Base-by-base conservation (phyloP, 257 asterid species). In the Ocimum tenuiflorum region DNA sequence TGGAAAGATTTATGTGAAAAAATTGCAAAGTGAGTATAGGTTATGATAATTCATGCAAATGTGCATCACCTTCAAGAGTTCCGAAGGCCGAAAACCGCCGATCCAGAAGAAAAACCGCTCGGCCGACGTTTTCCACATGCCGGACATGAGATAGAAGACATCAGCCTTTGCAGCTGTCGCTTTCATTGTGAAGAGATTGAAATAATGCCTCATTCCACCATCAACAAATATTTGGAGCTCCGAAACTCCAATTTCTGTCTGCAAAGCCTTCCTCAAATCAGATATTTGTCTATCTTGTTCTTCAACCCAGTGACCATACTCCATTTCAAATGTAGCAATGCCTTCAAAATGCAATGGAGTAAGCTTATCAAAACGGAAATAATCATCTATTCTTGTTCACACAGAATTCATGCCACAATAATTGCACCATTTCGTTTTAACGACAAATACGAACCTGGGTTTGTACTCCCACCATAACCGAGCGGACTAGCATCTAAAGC, bases 81-180 rank as follows among this genome's bases (percentile, higher is more conserved):
- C 94, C 0, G 99, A 87, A 27, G 97, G 99, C 7, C 96, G 85
- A 62, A 89, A 88, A 7, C 96, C 99, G 13, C 94, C 99, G 1
- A 92, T 92, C 98, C 98, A 89, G 62, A 86, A 77, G 86, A 87
- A 92, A 47, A 92, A 87, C 5, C 96, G 92, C 51, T 89, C 99
- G 12, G 88, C 96, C 6, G 95, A 66, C 8, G 99, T 87, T 41
- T 77, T 89, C 99, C 97, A 89, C 81, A 79, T 78, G 39, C 99
- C 99, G 2, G 89, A 82, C 81, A 92, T 82, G 18, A 89, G 76
- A 67, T 86, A 89, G 77, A 88, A 86, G 14, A 88, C 97, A 50
- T 92, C 97, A 20, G 79, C 75, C 62, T 77, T 87, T 23, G 97
- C 96, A 18, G 95, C 97, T 5, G 79, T 69, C 55, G 90, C 88